Base-by-base conservation (phyloP, 208 protist species). In the Leptomonas pyrrhocoris region DNA sequence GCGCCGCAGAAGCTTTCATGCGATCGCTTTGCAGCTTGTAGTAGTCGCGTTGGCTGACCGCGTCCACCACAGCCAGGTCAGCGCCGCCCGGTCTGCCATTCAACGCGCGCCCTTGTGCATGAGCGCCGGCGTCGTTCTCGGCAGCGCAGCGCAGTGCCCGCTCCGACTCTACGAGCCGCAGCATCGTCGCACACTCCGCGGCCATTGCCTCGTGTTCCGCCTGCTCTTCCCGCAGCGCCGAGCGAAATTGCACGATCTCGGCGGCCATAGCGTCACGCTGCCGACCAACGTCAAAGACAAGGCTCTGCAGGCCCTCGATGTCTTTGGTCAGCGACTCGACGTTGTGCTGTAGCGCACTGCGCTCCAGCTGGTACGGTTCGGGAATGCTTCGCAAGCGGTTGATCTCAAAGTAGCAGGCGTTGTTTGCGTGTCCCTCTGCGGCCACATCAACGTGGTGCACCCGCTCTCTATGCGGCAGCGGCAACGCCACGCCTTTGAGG, bases 11-110 rank as follows among this genome's bases (percentile, higher is more conserved):
- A 18, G 58, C 64, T 34, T 71, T 62, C 23, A 81, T 25, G 13
- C 84, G 74, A 30, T 92, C 84, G 12, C 51, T 51, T 61, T 92
- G 85, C 43, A 94, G 51, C 68, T 82, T 81, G 74, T 80, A 94
- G 70, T 86, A 94, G 59, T 92, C 81, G 2, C 77, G 78, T 59
- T 94, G 86, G 38, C 81, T 77, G 2, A 77, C 31, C 25, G 81
- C 74, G 38, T 79, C 64, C 15, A 60, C 62, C 8, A n/a, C 51
- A 0, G 62, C 15, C 30, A 61, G 13, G 15, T 38, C 43, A 13
- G 16, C 18, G 7, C 18, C 31, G 19, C 40, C 30, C 7, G 27
- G 40, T 25, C 27, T 16, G 1, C 30, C 9, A 2, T 7, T n/a
- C 11, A 48, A 12, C n/a, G 48, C 15, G 31, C 21, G 13, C 4